Base-by-base conservation (phyloP, 441 rosid genomes). In the Flueggea neowawraea region DNA sequence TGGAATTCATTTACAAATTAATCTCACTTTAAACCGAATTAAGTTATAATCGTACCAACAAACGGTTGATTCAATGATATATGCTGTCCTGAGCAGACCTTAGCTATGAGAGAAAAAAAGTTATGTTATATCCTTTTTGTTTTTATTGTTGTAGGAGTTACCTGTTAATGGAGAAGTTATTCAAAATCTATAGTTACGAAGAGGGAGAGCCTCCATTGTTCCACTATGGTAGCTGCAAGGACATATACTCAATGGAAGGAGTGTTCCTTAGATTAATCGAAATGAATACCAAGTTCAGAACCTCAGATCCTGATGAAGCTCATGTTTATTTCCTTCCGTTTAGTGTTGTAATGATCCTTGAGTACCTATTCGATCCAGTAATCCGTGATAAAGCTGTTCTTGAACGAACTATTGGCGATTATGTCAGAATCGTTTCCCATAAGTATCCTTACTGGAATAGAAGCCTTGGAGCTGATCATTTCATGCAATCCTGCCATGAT, bases 401-500 rank as follows among this genome's bases (percentile, higher is more conserved):
- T 1, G 65, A 67, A 43, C 75, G 64, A 0, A 63, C 67, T 7
- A 55, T 78, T 10, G 68, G 63, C 3, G 78, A 78, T 28, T 75
- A 78, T 54, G 68, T 73, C 9, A 16, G 68, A 1, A 15, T 67
- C 44, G 16, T 78, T 15, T 69, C 80, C 9, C 62, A 55, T 52
- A 86, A 77, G 71, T 73, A 84, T 53, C 69, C 79, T 7, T 82
- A 73, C 44, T 84, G 93, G 93, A 82, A 86, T 51, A 67, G 75
- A 60, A 72, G 79, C 74, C 71, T 57, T 13, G 84, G 92, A 0
- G 79, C 83, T 45, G 88, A 84, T 64, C 88, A 82, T 73, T 80
- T 82, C 69, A 86, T 86, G 86, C 80, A 79, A 16, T 82, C 92
- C 15, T 86, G 88, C 70, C 90, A 84, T 65, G 89, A 84, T 41